Conservation (phyloP, 441 rosid genomes). For the Oxalis stricta region DNA sequence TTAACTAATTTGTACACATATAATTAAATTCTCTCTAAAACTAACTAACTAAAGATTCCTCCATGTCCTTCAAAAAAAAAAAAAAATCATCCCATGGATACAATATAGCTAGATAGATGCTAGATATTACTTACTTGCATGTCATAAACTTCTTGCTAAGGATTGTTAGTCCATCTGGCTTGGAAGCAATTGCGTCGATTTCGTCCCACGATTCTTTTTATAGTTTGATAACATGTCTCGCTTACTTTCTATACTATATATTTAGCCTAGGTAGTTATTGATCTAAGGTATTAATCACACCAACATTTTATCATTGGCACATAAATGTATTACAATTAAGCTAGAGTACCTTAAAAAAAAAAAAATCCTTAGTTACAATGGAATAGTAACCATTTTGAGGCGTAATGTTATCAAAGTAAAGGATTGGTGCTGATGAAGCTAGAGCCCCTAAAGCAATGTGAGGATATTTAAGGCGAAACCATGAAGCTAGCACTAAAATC, state of each 20-base stretch:
- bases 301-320: not conserved
- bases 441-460: constrained; percentile 49
- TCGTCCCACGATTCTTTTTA: constrained; percentile 35
- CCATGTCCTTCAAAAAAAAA: not conserved
- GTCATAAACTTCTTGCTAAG: constrained; percentile 41
- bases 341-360: constrained; percentile 20
- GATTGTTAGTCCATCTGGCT: constrained; percentile 27
- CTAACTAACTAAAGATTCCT: not conserved
- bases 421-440: constrained; percentile 55
- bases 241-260: constrained; percentile 27
- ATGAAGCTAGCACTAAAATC: constrained; percentile 39
- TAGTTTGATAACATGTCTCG: constrained; percentile 34
- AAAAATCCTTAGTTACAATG: constrained; percentile 32
- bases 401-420: constrained; percentile 38
- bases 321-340: not conserved
- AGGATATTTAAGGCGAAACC: constrained; percentile 54
- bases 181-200: constrained; percentile 37
- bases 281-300: not conserved
- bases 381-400: constrained; percentile 28
- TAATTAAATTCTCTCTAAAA: too few species aligned
- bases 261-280: not conserved
- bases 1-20: not conserved
- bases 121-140: constrained; percentile 30
- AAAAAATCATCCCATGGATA: not conserved
- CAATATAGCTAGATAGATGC: not conserved